Conservation (phyloP, 352 stramenopile species). For the Phytopythium ostracodes region DNA sequence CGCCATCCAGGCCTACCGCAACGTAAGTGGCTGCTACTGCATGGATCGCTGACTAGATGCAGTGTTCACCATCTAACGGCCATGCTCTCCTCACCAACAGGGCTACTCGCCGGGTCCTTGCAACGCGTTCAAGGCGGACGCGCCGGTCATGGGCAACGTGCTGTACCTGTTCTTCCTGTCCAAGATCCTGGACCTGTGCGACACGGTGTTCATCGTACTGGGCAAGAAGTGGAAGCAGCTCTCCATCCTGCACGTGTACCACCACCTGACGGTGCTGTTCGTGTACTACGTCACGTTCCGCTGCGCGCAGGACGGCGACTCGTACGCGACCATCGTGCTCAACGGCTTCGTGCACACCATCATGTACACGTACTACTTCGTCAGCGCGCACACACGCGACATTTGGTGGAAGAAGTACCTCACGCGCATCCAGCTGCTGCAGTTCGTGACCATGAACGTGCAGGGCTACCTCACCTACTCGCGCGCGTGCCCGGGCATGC, state of each 20-base stretch:
- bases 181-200: slow-evolving; percentile 90
- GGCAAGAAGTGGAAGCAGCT: slow-evolving; percentile 96
- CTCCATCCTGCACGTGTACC: slow-evolving; percentile 96
- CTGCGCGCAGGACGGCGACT: slow-evolving; percentile 92
- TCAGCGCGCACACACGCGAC: slow-evolving; percentile 93
- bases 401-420: slow-evolving; percentile 97
- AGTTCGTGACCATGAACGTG: slow-evolving; percentile 86
- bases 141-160: slow-evolving; percentile 89
- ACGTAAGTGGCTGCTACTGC: slow-evolving; percentile 27
- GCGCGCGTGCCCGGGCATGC: slow-evolving; percentile 82
- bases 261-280: slow-evolving; percentile 95
- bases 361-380: slow-evolving; percentile 99
- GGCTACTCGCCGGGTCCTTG: slow-evolving; percentile 83
- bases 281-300: slow-evolving; percentile 95
- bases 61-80: not conserved
- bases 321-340: slow-evolving; percentile 93
- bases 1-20: slow-evolving; percentile 82
- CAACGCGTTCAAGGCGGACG: slow-evolving; percentile 78
- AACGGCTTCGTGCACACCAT: slow-evolving; percentile 97
- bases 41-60: not conserved
- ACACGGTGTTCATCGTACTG: slow-evolving; percentile 95
- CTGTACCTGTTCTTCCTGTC: slow-evolving; percentile 96
- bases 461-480: slow-evolving; percentile 59
- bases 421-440: slow-evolving; percentile 92
- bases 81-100: slow-evolving; percentile 9